Percentiles rank a stretch among this genome's conserved stretches.
These are phyloP conservation scores for Heterobasidion annosum DNA, from an alignment of 1,284 basidiomycete species.

Conservation along the genomic window DNA sequence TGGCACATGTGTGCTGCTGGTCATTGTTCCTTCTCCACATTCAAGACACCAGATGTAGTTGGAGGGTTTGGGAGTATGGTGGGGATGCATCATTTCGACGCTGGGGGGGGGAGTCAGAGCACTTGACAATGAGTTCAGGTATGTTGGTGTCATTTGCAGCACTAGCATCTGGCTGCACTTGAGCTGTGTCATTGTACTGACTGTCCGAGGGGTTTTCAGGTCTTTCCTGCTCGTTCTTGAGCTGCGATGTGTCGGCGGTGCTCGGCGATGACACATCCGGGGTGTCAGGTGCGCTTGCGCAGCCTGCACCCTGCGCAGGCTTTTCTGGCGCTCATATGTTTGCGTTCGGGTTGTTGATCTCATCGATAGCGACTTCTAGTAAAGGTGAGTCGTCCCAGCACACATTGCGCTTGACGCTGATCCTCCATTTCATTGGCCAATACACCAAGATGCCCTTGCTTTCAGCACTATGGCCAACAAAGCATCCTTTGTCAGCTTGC, in stretches of 20 bases:
- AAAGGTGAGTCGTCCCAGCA: background rate
- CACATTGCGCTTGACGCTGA: background rate
- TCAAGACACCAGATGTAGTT: background rate
- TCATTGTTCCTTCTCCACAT: background rate
- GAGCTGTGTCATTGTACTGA: too few species aligned
- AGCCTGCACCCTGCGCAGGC: too few species aligned
- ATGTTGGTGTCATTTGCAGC: background rate
- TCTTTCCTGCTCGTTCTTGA: too few species aligned
- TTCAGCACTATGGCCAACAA: background rate
- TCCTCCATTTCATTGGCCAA: background rate
- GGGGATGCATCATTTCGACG: too few species aligned
- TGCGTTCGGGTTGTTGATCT: background rate
- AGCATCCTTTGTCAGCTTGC: background rate
- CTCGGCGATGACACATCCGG: too few species aligned
- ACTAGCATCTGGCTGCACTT: background rate
- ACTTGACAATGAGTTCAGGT: background rate
- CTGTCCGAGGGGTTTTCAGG: too few species aligned
- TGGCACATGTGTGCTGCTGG: background rate
- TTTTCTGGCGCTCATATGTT: background rate
- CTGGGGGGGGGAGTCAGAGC: background rate
- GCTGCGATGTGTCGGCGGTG: too few species aligned
- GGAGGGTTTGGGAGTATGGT: too few species aligned
- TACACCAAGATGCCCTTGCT: background rate
- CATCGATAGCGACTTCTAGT: background rate
- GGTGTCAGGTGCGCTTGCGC: too few species aligned